Evolutionary conservation across 352 stramenopile species (phyloP).

Genomic region (Globisporangium mamillatum): DNA sequence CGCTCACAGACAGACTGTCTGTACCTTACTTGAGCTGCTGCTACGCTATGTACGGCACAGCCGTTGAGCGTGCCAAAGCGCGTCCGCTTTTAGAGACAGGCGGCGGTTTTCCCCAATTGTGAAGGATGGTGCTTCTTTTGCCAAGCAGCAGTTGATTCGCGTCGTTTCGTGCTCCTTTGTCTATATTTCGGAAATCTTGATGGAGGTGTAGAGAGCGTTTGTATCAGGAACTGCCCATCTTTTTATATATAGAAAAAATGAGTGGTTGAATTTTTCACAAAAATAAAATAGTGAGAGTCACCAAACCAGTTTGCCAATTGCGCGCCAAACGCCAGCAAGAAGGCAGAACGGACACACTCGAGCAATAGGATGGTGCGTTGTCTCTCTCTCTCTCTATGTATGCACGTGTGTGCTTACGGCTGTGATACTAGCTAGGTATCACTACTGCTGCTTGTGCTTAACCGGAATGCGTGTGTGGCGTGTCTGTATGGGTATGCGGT

Average conservation of each 20-base stretch:
- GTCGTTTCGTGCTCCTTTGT: conserved; percentile 11
- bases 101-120: not conserved
- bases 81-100: not conserved
- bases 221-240: not conserved
- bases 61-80: not conserved
- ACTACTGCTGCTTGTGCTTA: not conserved
- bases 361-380: conserved; percentile 1
- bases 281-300: conserved; percentile 4
- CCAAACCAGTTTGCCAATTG: conserved; percentile 7
- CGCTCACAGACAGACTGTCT: too few relatives aligned
- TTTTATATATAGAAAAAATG: not conserved
- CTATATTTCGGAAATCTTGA: not conserved
- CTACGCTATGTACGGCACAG: not conserved
- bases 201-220: not conserved
- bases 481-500: not conserved
- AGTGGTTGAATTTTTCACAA: not conserved
- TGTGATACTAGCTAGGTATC: not conserved
- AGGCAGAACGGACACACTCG: not conserved
- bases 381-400: not conserved
- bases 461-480: too few relatives aligned
- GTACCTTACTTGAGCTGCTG: not conserved
- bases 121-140: not conserved
- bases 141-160: conserved; percentile 1
- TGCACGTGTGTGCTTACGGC: not conserved
- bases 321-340: conserved; percentile 1